Evolutionary conservation across 2,329 filamentous ascomycete genomes (phyloP), one percentile per base, ranked within the genome.

Genomic region (Diaporthe vaccinii): DNA sequence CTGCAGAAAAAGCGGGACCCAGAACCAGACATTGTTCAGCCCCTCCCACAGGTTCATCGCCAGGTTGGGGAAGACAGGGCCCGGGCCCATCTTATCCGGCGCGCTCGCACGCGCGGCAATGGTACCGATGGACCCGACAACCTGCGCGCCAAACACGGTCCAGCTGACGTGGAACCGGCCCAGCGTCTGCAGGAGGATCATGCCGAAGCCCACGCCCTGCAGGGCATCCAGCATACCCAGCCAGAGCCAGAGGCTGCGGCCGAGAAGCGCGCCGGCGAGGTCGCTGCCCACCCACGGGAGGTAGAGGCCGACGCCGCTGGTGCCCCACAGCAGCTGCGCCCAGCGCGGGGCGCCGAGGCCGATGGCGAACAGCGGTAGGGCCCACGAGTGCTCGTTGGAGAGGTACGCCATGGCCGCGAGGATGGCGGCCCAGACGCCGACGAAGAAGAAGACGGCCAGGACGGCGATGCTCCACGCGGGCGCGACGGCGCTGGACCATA

Each of bases 251-350:
- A 93, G 82, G 73, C 85, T 84, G 57, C 91, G 86, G 2, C 89
- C 89, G 12, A 91, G 82, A 0, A 93, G 80, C 0, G 91, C 90
- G 4, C 89, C 87, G 10, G 87, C 85, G 0, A 89, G 82, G 25
- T 88, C 87, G 2, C 84, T 84, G 53, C 89, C 89, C 5, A 88
- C 89, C 91, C 91, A 93, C 3, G 92, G 92, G 2, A 93, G 82
- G 79, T 89, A 93, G 39, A 87, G 84, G 4, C 91, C 92, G 76
- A 92, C 88, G 15, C 88, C 88, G 10, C 88, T 90, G 8, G 88
- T 89, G 15, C 88, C 89, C 92, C 92, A 93, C 80, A 92, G 90
- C 80, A 93, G 92, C 81, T 93, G 92, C 12, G 88, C 89, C 91
- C 91, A 93, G 76, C 91, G 86, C 2, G 92, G 92, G 4, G 91